Evolutionary conservation across 2,329 filamentous ascomycete genomes (phyloP).

Genomic region (Fusarium tuaranense): DNA sequence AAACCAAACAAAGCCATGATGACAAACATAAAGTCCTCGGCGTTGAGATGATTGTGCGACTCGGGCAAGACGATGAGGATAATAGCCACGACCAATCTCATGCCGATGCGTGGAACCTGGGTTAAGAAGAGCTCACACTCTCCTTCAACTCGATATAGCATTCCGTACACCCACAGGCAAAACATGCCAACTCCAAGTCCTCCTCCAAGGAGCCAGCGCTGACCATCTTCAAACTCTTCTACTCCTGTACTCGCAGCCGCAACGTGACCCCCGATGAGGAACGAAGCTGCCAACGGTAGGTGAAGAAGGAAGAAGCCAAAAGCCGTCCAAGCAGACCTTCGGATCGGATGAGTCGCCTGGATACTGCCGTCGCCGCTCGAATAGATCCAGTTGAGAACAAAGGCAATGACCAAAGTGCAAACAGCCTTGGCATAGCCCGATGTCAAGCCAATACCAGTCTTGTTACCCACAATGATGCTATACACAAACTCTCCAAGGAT

Average conservation of each 20-base stretch:
- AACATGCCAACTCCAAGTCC: slow-evolving; percentile 59
- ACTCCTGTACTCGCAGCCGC: slow-evolving; percentile 54
- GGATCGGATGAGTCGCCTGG: slow-evolving; percentile 56
- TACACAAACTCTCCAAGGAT: slow-evolving; percentile 64
- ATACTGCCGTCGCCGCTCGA: slow-evolving; percentile 60
- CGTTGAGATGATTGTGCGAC: slow-evolving; percentile 48
- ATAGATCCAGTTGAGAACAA: slow-evolving; percentile 64
- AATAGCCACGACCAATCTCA: slow-evolving; percentile 49
- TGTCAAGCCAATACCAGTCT: slow-evolving; percentile 59
- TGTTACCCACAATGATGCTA: slow-evolving; percentile 59
- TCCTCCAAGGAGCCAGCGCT: slow-evolving; percentile 61
- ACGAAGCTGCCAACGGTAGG: slow-evolving; percentile 57
- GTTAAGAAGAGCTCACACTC: slow-evolving; percentile 48
- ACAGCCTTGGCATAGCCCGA: slow-evolving; percentile 56
- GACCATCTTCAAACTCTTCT: slow-evolving; percentile 54
- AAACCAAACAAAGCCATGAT: slow-evolving; percentile 58
- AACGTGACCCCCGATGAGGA: slow-evolving; percentile 61
- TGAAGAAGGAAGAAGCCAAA: slow-evolving; percentile 60
- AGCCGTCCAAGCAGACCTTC: slow-evolving; percentile 57
- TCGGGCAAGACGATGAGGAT: slow-evolving; percentile 51
- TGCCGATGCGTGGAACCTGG: slow-evolving; percentile 50
- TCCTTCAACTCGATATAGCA: slow-evolving; percentile 56
- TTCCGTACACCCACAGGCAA: slow-evolving; percentile 56
- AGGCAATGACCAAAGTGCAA: slow-evolving; percentile 62
- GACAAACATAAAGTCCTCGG: slow-evolving; percentile 53